Base-by-base conservation (phyloP, 768 basidiomycete species). In the Psilocybe tampanensis region DNA sequence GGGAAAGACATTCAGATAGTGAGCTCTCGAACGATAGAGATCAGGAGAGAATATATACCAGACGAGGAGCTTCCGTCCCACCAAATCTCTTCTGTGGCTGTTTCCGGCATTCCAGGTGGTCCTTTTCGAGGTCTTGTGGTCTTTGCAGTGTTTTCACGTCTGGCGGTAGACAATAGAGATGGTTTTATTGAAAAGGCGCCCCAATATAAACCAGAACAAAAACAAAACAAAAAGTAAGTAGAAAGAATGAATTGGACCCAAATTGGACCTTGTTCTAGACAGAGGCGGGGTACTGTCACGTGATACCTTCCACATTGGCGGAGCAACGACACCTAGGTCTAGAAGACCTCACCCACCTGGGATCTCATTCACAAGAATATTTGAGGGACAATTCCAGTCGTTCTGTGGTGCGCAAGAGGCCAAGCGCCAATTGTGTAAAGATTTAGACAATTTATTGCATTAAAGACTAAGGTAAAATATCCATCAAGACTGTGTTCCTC, bases 1-100 rank as follows among this genome's bases (percentile, higher is more conserved):
- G 47, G 55, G 22, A 52, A 45, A 48, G 58, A 54, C 48, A 47
- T 47, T 36, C 50, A 29, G 24, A 44, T 51, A 19, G 42, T 57
- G 52, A 57, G 60, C 42, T 22, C n/a, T 17, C 43, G 24, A n/a
- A 54, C 21, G 55, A 41, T 36, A 52, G 22, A 51, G 41, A 29
- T 29, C 34, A 33, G 7, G 44, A 18, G 34, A 22, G n/a, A 52
- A 23, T 8, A 59, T 44, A 42, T 53, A 66, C 67, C 67, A 15
- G 52, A 32, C 18, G 64, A 61, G 17, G 65, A 64, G 15, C 60
- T 59, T n/a, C 64, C 64, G 23, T 66, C 63, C 64, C 65, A 68
- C 67, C 67, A 68, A 19, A 19, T 32, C 39, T 68, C 57, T 52
- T 64, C 67, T 26, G 56, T 9, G 4, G 29, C 29, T 29, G 29